These are phyloP conservation scores for Fonticula alba DNA, from an alignment of 78 protist species.

Conservation along the genomic window DNA sequence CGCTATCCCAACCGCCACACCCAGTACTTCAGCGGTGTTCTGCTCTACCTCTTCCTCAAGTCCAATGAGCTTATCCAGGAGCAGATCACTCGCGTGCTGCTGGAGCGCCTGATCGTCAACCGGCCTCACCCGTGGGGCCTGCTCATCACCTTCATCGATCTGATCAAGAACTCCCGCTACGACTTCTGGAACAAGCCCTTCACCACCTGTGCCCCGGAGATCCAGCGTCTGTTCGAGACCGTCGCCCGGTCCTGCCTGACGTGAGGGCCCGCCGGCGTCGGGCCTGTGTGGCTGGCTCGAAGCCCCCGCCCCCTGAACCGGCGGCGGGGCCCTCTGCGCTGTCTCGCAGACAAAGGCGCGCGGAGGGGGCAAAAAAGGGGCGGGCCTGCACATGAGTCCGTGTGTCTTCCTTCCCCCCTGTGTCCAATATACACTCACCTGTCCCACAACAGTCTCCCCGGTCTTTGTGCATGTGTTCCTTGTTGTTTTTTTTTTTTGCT, in stretches of 20 bases:
- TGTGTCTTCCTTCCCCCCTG: too few species aligned
- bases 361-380: too few species aligned
- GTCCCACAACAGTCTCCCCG: too few species aligned
- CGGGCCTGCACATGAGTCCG: too few species aligned
- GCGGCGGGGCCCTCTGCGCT: too few species aligned
- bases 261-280: too few species aligned
- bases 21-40: constrained; percentile 79
- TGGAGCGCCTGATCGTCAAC: constrained; percentile 83
- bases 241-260: constrained; percentile 12
- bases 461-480: too few species aligned
- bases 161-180: constrained; percentile 77
- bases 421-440: too few species aligned
- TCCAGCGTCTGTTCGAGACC: constrained; percentile 60
- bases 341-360: too few species aligned
- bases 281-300: too few species aligned
- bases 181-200: constrained; percentile 66
- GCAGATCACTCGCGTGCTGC: constrained; percentile 53
- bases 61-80: neutral
- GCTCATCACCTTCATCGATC: constrained; percentile 84
- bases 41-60: constrained; percentile 69
- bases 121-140: constrained; percentile 99
- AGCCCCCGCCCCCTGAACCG: too few species aligned
- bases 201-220: constrained; percentile 69
- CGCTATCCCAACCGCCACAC: constrained; percentile 92
- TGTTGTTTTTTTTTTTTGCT: too few species aligned